Evolutionary conservation across 1,284 basidiomycete genomes (phyloP).

Genomic region (Serendipita sp.): DNA sequence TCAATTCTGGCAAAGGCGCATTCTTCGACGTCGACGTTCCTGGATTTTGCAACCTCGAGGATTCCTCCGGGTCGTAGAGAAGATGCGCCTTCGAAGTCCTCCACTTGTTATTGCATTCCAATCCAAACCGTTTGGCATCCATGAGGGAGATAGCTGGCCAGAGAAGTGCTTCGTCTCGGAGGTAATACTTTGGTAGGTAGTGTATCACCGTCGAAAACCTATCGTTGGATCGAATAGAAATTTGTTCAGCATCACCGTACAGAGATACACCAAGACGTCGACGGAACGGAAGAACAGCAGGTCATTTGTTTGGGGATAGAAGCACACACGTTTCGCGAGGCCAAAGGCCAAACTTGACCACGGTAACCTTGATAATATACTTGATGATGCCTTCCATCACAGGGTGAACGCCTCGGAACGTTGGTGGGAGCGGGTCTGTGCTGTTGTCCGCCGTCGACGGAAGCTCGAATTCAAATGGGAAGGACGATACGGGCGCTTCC

Average conservation of each 20-base stretch:
- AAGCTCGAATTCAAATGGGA: slow-evolving; percentile 1
- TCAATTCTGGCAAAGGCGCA: background rate
- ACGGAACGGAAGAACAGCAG: background rate
- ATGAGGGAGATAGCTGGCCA: slow-evolving; percentile 4
- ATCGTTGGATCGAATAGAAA: background rate
- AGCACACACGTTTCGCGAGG: background rate
- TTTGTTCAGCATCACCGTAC: background rate
- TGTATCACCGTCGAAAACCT: background rate
- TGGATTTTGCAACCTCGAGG: background rate
- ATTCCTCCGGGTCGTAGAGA: background rate
- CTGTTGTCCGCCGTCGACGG: background rate
- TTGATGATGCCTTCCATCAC: background rate
- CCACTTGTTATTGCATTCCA: background rate
- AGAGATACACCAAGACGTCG: background rate
- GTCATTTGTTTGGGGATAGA: background rate
- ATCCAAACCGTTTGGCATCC: slow-evolving; percentile 3
- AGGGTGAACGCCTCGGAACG: background rate
- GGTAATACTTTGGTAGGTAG: background rate
- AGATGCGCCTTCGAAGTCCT: background rate
- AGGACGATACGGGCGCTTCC: background rate
- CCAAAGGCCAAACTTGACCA: background rate
- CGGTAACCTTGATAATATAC: background rate
- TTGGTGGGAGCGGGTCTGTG: background rate
- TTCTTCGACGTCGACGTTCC: background rate
- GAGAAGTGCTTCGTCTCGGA: background rate